A percentile compares a stretch with the other conserved stretches of the same genome.
Evolutionary conservation across 2,329 filamentous ascomycete genomes (phyloP).

Genomic region (Didymella segeticola): DNA sequence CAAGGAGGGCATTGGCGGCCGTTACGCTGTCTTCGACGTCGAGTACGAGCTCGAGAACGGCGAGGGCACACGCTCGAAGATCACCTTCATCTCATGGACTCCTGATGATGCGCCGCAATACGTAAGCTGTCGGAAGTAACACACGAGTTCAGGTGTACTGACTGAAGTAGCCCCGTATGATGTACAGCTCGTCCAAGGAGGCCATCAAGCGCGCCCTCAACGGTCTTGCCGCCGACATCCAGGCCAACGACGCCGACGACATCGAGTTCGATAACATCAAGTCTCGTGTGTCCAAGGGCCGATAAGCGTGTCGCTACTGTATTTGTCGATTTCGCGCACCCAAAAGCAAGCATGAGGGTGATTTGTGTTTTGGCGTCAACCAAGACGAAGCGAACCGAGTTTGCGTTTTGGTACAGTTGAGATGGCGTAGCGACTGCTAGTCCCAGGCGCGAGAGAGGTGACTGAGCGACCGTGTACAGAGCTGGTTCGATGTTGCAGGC

Average conservation of each 20-base stretch:
- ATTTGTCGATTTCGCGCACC: slow-evolving; percentile 28
- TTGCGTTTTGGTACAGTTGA: slow-evolving; percentile 24
- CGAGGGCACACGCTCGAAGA: slow-evolving; percentile 70
- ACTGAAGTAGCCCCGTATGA: slow-evolving; percentile 75
- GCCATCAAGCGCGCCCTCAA: slow-evolving; percentile 80
- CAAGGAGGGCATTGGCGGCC: slow-evolving; percentile 66
- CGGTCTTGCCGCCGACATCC: slow-evolving; percentile 76
- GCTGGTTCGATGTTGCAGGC: slow-evolving; percentile 21
- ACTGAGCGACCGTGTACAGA: slow-evolving; percentile 13
- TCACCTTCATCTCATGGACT: slow-evolving; percentile 52
- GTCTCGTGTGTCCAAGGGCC: slow-evolving; percentile 58
- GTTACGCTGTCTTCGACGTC: slow-evolving; percentile 87
- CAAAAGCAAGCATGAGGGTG: slow-evolving; percentile 24
- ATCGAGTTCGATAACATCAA: slow-evolving; percentile 79
- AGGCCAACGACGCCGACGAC: slow-evolving; percentile 84
- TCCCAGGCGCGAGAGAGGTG: not conserved
- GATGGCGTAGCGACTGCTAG: slow-evolving; percentile 14
- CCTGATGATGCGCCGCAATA: slow-evolving; percentile 75
- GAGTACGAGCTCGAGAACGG: slow-evolving; percentile 75
- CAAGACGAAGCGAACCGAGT: slow-evolving; percentile 27
- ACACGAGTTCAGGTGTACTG: slow-evolving; percentile 17
- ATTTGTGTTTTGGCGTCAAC: slow-evolving; percentile 25
- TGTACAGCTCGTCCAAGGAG: slow-evolving; percentile 89
- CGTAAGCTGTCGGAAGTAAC: too few species aligned
- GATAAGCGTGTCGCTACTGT: slow-evolving; percentile 44